Percentiles rank a stretch among this genome's conserved stretches.
Evolutionary conservation across 139 green algal genomes (phyloP).

Genomic region (Astrephomene gubernaculifera): DNA sequence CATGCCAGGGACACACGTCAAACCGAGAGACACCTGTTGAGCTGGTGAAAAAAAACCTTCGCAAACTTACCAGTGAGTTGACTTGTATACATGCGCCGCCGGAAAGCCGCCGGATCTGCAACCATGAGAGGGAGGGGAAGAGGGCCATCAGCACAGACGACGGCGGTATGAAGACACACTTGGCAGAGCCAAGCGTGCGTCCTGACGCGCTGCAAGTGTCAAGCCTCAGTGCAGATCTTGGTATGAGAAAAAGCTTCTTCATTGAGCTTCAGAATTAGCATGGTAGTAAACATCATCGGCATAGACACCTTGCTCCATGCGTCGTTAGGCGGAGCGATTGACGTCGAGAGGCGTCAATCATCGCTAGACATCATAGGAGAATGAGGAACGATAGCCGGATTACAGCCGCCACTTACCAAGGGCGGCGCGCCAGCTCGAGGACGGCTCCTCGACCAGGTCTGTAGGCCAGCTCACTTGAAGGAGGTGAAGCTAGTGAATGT

Average conservation of each 20-base stretch:
- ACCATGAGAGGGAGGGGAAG: background rate
- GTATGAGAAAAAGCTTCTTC: background rate
- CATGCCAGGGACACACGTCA: background rate
- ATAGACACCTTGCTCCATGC: background rate
- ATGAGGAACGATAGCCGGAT: background rate
- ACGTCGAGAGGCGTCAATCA: background rate
- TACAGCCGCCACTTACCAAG: background rate
- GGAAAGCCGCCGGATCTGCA: background rate
- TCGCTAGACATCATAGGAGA: background rate
- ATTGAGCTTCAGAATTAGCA: slow-evolving; percentile 29
- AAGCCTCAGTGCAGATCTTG: slow-evolving; percentile 28
- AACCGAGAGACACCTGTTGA: background rate
- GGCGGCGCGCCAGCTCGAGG: background rate
- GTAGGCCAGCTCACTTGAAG: no score
- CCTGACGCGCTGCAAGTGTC: no score
- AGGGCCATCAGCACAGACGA: background rate
- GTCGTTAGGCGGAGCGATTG: no score
- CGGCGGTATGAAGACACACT: background rate
- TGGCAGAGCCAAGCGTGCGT: background rate
- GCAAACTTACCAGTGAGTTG: background rate
- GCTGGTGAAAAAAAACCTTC: background rate
- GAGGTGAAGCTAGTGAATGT: no score
- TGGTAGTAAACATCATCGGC: slow-evolving; percentile 19
- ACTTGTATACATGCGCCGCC: no score
- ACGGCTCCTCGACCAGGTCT: no score